Evolutionary conservation across 202 grass and related monocot genomes (phyloP), one percentile per base, ranked within the genome.

Genomic region (Zoysia matrella): DNA sequence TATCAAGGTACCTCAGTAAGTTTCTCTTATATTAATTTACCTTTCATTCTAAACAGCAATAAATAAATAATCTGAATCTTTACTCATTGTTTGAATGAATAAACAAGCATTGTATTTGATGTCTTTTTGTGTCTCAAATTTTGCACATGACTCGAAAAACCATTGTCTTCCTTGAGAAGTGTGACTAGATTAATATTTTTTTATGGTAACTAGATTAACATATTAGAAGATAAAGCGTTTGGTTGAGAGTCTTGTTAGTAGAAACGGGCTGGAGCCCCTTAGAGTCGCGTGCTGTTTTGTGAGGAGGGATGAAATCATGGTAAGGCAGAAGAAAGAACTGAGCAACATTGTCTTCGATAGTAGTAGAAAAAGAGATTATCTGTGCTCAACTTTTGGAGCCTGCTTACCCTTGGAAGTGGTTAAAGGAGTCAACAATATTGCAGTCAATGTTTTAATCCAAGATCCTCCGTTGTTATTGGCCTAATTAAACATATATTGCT

Each of bases 1-100:
- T 91, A 85, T 91, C 92, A 93, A 98, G 95, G 92, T 98, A 94
- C 84, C 78, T 91, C 75, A 88, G 84, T 93, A 93, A 93, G 86
- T 94, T 87, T 86, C 81, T 91, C 48, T 79, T 74, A 78, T 91
- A 60, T 81, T 71, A 30, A 76, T 82, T 86, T 65, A 50, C 60
- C 71, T 87, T 89, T 43, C 67, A 60, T 68, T 67, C 73, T 82
- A 14, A 85, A n/a, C 4, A 56, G 53, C 56, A 56, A 58, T 18
- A 18, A 58, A 58, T 18, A 58, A 58, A 18, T 58, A 56, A 56
- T 56, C 53, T 56, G 53, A 56, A 56, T 56, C 53, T n/a, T 14
- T 14, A 54, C 47, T 65, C 47, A 62, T 75, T 16, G 45, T 69
- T 79, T 84, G 46, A 66, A 67, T 68, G 2, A 47, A 18, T 10